A percentile compares a stretch with the other conserved stretches of the same genome.
phyloP scores from a whole-genome alignment of 2,329 filamentous ascomycete genomes.

The Aureobasidium subglaciale region DNA sequence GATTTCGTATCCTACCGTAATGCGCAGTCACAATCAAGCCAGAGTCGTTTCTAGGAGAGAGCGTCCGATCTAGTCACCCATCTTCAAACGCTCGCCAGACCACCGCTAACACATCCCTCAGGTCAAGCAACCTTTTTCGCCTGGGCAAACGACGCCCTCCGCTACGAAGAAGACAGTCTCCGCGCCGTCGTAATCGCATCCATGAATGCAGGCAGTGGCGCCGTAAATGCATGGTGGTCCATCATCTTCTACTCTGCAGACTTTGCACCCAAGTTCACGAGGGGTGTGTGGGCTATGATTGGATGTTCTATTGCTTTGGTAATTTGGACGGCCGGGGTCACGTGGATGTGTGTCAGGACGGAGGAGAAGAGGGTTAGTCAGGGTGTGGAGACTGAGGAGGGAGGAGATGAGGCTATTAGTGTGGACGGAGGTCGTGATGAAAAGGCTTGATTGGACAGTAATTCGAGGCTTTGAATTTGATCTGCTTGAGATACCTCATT shows the following conservation, averaged over 20 bases:
- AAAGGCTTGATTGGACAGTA: conserved; percentile 3
- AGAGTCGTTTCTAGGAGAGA: too few relatives aligned
- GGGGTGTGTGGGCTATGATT: conserved; percentile 71
- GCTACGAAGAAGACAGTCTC: conserved; percentile 55
- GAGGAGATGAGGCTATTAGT: not conserved
- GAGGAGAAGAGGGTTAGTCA: conserved; percentile 27
- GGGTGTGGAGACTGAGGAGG: not conserved
- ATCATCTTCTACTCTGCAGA: conserved; percentile 63
- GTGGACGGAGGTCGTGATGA: not conserved
- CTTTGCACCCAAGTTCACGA: conserved; percentile 59
- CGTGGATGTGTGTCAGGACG: conserved; percentile 38
- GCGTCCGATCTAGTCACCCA: too few relatives aligned
- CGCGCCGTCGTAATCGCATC: conserved; percentile 61
- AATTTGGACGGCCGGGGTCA: conserved; percentile 51
- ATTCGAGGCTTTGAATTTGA: too few relatives aligned
- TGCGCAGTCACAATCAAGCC: too few relatives aligned
- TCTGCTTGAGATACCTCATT: too few relatives aligned
- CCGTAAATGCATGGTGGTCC: conserved; percentile 67
- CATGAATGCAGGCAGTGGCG: conserved; percentile 64
- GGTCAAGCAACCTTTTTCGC: conserved; percentile 65
- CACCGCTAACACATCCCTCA: not conserved
- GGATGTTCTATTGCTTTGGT: conserved; percentile 52
- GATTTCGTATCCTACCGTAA: too few relatives aligned
- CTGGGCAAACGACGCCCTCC: conserved; percentile 66
- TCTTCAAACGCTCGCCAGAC: too few relatives aligned